Evolutionary conservation across 495 filamentous ascomycete species (phyloP).

Genomic region (Talaromyces trachyspermus): DNA sequence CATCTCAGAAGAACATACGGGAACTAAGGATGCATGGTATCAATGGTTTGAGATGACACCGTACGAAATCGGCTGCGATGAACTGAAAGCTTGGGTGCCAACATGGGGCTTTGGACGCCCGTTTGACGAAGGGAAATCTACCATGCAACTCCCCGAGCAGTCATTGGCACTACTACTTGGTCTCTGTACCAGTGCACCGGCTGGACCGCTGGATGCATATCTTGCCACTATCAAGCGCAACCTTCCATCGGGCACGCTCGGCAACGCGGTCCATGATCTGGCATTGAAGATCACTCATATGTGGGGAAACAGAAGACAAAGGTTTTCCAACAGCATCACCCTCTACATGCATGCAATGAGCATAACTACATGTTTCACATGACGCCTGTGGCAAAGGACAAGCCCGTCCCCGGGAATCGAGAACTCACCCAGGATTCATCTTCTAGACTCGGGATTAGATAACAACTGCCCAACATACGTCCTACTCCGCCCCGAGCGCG

Average conservation of each 20-base stretch:
- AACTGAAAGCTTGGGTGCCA: slow-evolving; percentile 85
- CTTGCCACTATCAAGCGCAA: slow-evolving; percentile 8
- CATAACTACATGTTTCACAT: slow-evolving; percentile 9
- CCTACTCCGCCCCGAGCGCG: slow-evolving; percentile 5
- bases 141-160: slow-evolving; percentile 5
- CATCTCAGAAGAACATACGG: background rate
- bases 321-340: slow-evolving; percentile 8
- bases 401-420: slow-evolving; percentile 6
- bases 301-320: slow-evolving; percentile 10
- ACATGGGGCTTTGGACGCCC: slow-evolving; percentile 85
- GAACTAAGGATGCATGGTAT: slow-evolving; percentile 53
- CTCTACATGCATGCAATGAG: slow-evolving; percentile 10
- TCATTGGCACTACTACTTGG: slow-evolving; percentile 6
- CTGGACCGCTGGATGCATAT: slow-evolving; percentile 7
- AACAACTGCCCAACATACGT: slow-evolving; percentile 9
- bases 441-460: slow-evolving; percentile 7
- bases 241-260: slow-evolving; percentile 3
- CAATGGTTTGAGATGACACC: slow-evolving; percentile 98
- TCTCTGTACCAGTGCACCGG: slow-evolving; percentile 8
- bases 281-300: slow-evolving; percentile 8
- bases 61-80: slow-evolving; percentile 94
- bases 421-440: slow-evolving; percentile 7
- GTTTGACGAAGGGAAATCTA: slow-evolving; percentile 63
- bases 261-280: slow-evolving; percentile 5
- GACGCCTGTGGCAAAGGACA: slow-evolving; percentile 3